Evolutionary conservation across 2,329 filamentous ascomycete species (phyloP), one percentile per base, ranked within the genome.

Genomic region (Taxawa tesnikishii): DNA sequence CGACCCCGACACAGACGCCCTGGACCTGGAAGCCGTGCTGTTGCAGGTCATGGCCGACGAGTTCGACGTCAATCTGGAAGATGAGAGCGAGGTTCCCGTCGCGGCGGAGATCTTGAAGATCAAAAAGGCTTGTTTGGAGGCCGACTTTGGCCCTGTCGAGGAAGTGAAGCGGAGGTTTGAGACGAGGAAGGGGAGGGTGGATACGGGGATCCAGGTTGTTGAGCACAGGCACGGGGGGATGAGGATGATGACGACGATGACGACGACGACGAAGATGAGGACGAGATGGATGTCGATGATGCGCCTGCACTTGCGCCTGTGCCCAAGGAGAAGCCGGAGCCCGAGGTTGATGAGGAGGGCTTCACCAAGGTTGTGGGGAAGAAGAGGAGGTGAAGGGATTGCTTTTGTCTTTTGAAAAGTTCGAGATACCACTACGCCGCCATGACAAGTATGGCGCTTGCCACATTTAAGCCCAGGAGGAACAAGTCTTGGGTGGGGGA

Each of bases 31-130:
- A 62, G 70, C 79, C 25, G 75, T 92, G 31, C 65, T 96, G 29
- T 65, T 94, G 28, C 83, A 94, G 49, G 77, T 94, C 39, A 90
- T 96, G 79, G 71, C 81, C 40, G 90, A 96, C 60, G 90, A 98
- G 58, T 98, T 96, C 50, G 85, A 94, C 48, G 80, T 90, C 34
- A 79, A 83, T 35, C 73, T 94, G 16, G 90, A 96, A 49, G 90
- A 98, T 55, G 87, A 85, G 46, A 88, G 79, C 29, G 81, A 77
- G 19, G 75, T 70, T 32, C 71, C 78, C 34, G 73, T 93, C 5
- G 85, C 85, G 7, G 63, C 66, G 37, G 67, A 76, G 45, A 82
- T 96, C 37, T 59, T 92, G 54, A 65, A 67, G 32, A 60, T 88
- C 41, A 67, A 75, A 46, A 63, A 65, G 37, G 69, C 81, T 50